Base-by-base conservation (phyloP, 2,329 filamentous ascomycete genomes). In the Exophiala spinifera region DNA sequence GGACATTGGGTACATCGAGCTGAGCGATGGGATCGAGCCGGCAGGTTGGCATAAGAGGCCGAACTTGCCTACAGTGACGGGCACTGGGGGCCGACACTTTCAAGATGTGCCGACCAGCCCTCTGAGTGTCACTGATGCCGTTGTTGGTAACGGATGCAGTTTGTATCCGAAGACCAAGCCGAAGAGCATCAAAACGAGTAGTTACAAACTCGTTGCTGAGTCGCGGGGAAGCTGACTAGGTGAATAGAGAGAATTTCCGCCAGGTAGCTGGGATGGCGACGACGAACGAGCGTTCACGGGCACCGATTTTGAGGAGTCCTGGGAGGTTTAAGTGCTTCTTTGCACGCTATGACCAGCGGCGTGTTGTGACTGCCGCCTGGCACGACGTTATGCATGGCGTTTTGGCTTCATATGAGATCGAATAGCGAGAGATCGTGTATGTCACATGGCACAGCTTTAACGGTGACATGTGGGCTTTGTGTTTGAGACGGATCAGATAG, bases 1-100 rank as follows among this genome's bases (percentile, higher is more conserved):
- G 0, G 68, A 73, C 1, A 79, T 79, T 3, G 70, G 73, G 1
- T 89, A 85, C 63, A 74, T 80, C 40, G 81, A 87, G 61, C 75
- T 88, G 51, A 76, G 79, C 11, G 84, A 88, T 49, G 82, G 78
- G 1, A 84, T 88, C 55, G 82, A 61, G 21, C 48, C 48, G 36
- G 25, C 54, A 19, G 50, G 49, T 6, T 53, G 50, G 45, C 45
- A 46, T 23, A 56, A 56, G 39, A 57, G 37, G 37, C 39, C 47
- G 10, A 19, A 21, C 31, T 51, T 49, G 13, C 51, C 54, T 14
- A 36, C 23, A n/a, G 40, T 45, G 4, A 44, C 49, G n/a, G 49
- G 49, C 7, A 39, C 17, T 39, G n/a, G 36, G 17, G 36, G 17
- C 11, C 14, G 36, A 15, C 14, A n/a, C 17, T 7, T 19, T 28